Evolutionary conservation across 2,329 filamentous ascomycete genomes (phyloP), one percentile per base, ranked within the genome.

Genomic region (Zarea fungicola): DNA sequence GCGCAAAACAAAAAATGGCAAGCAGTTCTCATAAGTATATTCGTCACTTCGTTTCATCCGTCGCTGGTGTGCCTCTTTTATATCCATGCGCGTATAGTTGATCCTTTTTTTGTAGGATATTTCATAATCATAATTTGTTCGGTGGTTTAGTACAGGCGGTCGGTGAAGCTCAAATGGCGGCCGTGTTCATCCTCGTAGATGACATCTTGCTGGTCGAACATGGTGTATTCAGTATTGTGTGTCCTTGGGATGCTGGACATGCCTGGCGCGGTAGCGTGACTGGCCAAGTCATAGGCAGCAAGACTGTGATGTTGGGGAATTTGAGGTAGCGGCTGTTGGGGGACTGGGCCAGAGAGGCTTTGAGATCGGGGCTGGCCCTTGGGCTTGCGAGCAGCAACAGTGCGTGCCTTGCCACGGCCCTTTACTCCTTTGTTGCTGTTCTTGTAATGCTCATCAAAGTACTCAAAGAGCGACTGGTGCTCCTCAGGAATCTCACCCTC

Each of bases 351-450:
- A 28, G 50, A 51, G 49, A 51, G 36, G 11, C 53, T 58, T 32
- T 57, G 61, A 10, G 62, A 60, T 31, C 58, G 52, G 18, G 55
- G 48, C 31, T 55, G 55, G 9, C 48, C 55, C 56, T 63, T 67
- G 19, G 53, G 53, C 51, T 65, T 65, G 22, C 60, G 47, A 18
- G 59, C 60, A 8, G 61, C 60, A 47, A 90, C 85, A 50, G 82
- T 83, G 49, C 89, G 77, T 58, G 91, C 87, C 63, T 92, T 93
- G 36, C 93, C 93, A 39, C 93, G 83, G 10, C 93, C 93, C 69
- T 96, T 97, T 74, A 97, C 96, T 1, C 93, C 93, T 67, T 96
- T 96, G 77, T 97, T 97, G 70, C 87, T 91, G 70, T 97, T 95
- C 74, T 95, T 96, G 77, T 96, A 96, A n/a, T 96, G 75, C 1